phyloP scores from a whole-genome alignment of 305 asterid species.

The Fraxinus albicans region DNA sequence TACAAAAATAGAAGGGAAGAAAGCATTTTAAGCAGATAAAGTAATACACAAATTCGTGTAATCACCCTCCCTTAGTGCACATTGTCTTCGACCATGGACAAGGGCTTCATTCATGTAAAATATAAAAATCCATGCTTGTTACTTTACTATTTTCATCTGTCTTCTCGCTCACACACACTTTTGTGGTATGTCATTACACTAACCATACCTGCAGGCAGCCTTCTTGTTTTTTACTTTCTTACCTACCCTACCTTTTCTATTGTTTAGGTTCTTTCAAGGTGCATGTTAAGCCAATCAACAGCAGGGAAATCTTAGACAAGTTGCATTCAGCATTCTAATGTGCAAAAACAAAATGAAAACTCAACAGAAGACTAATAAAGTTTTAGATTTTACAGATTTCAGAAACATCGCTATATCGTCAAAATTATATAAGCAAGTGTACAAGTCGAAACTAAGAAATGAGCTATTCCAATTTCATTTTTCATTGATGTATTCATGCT shows the following conservation, averaged over 20 bases:
- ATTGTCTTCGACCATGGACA: background rate
- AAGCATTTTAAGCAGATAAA: background rate
- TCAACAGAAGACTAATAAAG: background rate
- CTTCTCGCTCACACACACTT: background rate
- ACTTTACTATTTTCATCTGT: too few species aligned
- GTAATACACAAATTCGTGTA: background rate
- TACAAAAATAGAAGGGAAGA: background rate
- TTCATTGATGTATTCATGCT: background rate
- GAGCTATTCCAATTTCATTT: background rate
- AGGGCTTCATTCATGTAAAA: background rate
- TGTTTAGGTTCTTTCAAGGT: background rate
- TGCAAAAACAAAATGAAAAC: background rate
- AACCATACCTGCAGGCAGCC: background rate
- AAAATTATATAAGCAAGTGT: background rate
- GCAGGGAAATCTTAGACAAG: background rate
- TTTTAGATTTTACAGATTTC: background rate
- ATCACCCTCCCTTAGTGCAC: background rate
- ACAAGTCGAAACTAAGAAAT: background rate
- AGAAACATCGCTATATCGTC: background rate
- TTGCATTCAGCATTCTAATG: background rate
- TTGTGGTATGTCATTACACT: background rate
- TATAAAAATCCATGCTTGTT: background rate
- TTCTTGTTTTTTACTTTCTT: background rate
- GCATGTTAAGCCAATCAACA: background rate
- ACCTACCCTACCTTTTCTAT: background rate